phyloP scores from a whole-genome alignment of 208 protist species.

The Polymyxa betae region DNA sequence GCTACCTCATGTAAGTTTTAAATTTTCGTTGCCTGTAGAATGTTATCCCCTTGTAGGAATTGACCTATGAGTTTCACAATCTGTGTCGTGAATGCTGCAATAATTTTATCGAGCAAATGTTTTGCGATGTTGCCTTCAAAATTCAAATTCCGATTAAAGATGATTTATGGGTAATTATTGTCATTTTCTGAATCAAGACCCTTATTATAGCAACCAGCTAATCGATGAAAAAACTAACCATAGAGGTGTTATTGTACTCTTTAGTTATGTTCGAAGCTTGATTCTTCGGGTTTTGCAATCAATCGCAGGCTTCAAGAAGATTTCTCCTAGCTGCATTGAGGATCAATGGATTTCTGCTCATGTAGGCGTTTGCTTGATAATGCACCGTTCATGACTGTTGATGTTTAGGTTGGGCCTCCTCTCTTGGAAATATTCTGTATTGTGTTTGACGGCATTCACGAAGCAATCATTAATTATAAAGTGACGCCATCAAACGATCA shows the following conservation, averaged over 20 bases:
- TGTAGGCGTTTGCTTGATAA: neutral
- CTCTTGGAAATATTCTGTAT: slow-evolving; percentile 37
- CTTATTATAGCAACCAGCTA: no score
- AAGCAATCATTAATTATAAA: neutral
- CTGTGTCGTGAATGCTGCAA: no score
- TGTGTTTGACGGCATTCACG: neutral
- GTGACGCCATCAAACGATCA: neutral
- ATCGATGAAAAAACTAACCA: no score
- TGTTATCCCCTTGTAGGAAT: no score
- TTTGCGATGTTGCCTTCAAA: no score
- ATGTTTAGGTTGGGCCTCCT: slow-evolving; percentile 32
- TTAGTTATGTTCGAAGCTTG: no score
- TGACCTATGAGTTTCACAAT: no score
- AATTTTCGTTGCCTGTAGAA: neutral
- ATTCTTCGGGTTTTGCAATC: neutral
- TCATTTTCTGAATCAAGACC: no score
- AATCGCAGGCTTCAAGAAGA: neutral
- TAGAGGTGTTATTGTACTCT: no score
- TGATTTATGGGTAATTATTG: no score
- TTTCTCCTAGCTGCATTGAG: neutral
- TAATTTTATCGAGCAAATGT: no score
- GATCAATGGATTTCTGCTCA: neutral
- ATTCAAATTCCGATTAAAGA: no score
- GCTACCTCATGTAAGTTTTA: neutral
- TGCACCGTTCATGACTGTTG: neutral